Evolutionary conservation across 2,329 filamentous ascomycete species (phyloP).

Genomic region (Ophiostoma pallidulum): DNA sequence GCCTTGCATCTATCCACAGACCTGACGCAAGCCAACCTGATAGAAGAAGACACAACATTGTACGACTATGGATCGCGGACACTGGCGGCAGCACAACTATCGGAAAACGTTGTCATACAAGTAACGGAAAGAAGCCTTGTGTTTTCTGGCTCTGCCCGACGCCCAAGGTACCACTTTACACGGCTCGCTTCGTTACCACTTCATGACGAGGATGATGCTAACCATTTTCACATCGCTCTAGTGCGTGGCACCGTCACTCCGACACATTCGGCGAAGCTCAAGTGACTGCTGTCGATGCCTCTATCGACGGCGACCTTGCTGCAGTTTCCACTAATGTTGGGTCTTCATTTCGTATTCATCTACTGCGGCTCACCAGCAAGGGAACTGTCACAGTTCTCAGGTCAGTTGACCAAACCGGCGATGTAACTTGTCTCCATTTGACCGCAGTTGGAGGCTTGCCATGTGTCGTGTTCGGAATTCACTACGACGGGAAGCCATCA

Average conservation of each 20-base stretch:
- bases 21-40: conserved; percentile 35
- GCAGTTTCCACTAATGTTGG: conserved; percentile 33
- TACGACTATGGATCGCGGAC: conserved; percentile 48
- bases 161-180: conserved; percentile 25
- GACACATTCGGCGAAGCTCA: conserved; percentile 4
- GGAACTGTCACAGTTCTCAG: conserved; percentile 20
- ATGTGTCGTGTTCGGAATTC: conserved; percentile 28
- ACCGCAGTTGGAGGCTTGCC: conserved; percentile 21
- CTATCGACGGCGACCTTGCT: conserved; percentile 28
- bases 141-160: conserved; percentile 27
- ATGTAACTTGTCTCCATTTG: conserved; percentile 40
- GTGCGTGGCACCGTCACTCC: conserved; percentile 3
- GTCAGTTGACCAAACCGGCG: conserved; percentile 31
- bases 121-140: conserved; percentile 42
- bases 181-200: not conserved
- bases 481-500: conserved; percentile 24
- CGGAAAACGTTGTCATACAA: conserved; percentile 37
- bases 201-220: not conserved
- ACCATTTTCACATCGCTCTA: not conserved
- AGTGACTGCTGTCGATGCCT: conserved; percentile 32
- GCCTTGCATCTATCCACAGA: conserved; percentile 41
- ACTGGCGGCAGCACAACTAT: conserved; percentile 33
- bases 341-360: conserved; percentile 29
- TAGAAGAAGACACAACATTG: conserved; percentile 29
- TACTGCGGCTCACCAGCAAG: conserved; percentile 26